Evolutionary conservation across 2,329 filamentous ascomycete species (phyloP), one percentile per base, ranked within the genome.

Genomic region (Aspergillus piperis): DNA sequence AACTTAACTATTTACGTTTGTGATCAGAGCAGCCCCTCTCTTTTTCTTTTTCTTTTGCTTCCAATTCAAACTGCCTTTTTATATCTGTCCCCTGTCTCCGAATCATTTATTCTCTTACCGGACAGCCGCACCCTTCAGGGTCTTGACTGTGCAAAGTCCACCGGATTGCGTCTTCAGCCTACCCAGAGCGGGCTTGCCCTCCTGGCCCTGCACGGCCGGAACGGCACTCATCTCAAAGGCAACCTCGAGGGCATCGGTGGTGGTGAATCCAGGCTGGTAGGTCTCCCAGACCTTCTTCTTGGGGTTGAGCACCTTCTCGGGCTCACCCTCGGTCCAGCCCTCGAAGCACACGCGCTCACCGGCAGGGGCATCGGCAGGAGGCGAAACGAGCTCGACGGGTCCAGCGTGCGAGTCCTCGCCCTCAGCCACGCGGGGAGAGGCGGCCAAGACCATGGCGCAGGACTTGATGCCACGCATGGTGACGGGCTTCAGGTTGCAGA

Each of bases 251-350:
- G 77, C 79, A 7, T 89, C 89, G 1, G 90, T 96, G 7, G 94
- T 99, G 30, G 91, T 96, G 81, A 98, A 98, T 0, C 94, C 95
- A 1, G 93, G 92, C 83, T 98, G 94, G 80, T 96, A 91, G 8
- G 85, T 91, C 84, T 99, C 95, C 93, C 94, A 98, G 63, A 98
- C 83, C 88, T 98, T 98, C 88, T 98, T 99, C 89, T 99, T 99
- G 60, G 95, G 95, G 84, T 98, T 99, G 60, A 99, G 84, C 54
- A 94, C 87, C 64, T 89, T 89, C 84, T 99, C 95, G 0, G 95
- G 92, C 82, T 96, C 90, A 61, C 92, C 93, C 77, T 91, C 84
- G 50, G 67, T 71, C 88, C 91, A 99, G 51, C 95, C 95, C 75
- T 98, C 91, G 74, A 99, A 99, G 83, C 84, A 93, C 54, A 98